phyloP scores from a whole-genome alignment of 2,329 filamentous ascomycete genomes.

The Cylindrodendrum hubeiense region DNA sequence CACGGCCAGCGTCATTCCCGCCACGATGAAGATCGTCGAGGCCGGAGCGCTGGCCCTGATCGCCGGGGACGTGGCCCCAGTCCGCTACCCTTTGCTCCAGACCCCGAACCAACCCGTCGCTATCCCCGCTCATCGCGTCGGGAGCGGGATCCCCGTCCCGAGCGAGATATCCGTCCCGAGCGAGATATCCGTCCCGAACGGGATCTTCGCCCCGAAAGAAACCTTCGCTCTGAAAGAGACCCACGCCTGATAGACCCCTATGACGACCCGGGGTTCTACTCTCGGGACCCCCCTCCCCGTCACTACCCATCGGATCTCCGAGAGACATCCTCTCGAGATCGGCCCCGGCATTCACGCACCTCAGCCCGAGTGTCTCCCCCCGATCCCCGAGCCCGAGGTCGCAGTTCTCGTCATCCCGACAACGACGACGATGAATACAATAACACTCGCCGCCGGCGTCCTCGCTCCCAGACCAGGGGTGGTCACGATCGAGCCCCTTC shows the following conservation, averaged over 20 bases:
- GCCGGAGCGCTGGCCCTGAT: constrained; percentile 37
- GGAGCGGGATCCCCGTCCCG: constrained; percentile 21
- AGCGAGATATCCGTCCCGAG: constrained; percentile 24
- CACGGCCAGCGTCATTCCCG: constrained; percentile 20
- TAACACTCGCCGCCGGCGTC: constrained; percentile 29
- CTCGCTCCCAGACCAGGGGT: constrained; percentile 41
- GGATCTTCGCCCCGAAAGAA: constrained; percentile 19
- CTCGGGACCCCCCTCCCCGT: constrained; percentile 4
- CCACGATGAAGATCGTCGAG: constrained; percentile 36
- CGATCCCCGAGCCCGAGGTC: constrained; percentile 30
- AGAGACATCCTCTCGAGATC: constrained; percentile 16
- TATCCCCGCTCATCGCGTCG: constrained; percentile 33
- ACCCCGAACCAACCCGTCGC: constrained; percentile 36
- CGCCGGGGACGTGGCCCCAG: constrained; percentile 30
- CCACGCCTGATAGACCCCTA: constrained; percentile 18
- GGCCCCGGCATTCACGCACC: constrained; percentile 32
- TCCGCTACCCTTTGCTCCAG: constrained; percentile 32
- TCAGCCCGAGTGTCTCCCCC: constrained; percentile 24
- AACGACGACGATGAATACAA: constrained; percentile 36
- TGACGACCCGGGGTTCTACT: constrained; percentile 10
- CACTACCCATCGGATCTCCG: constrained; percentile 14
- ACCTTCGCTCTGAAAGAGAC: constrained; percentile 25
- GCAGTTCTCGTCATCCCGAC: constrained; percentile 26
- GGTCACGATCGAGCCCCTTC: constrained; percentile 23
- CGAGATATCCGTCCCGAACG: constrained; percentile 25